These are phyloP conservation scores for Prosopis cineraria DNA, from an alignment of 306 rosid species.

Conservation along the genomic window DNA sequence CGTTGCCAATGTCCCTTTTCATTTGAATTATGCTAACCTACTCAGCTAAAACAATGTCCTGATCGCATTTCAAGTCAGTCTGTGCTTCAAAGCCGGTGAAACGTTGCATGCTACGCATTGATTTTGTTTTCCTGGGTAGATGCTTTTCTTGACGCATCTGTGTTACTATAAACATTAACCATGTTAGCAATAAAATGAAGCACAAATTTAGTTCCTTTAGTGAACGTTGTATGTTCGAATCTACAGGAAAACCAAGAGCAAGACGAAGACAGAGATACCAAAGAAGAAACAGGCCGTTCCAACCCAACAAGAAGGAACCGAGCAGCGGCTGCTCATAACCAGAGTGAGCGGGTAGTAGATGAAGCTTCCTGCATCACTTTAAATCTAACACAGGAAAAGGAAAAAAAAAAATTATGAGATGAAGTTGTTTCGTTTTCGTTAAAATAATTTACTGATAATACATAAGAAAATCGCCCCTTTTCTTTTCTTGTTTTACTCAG, in stretches of 20 bases:
- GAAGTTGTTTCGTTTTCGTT: background rate
- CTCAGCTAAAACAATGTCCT: background rate
- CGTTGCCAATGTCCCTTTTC: background rate
- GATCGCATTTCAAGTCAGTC: no score
- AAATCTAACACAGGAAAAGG: background rate
- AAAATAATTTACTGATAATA: background rate
- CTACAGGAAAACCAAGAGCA: constrained; percentile 40
- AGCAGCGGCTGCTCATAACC: constrained; percentile 60
- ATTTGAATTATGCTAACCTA: background rate
- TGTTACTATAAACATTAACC: background rate
- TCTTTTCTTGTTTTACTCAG: constrained; percentile 24
- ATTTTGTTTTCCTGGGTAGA: no score
- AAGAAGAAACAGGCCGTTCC: constrained; percentile 38
- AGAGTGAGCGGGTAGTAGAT: constrained; percentile 55
- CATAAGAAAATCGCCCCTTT: background rate
- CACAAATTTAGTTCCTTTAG: background rate
- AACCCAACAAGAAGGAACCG: constrained; percentile 46
- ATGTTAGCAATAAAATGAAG: background rate
- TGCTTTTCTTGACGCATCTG: background rate
- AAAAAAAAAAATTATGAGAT: background rate
- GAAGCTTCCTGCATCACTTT: background rate
- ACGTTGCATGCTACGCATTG: no score
- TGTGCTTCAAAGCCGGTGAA: no score
- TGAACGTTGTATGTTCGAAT: background rate
- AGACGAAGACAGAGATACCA: constrained; percentile 40